Evolutionary conservation across 2,329 filamentous ascomycete genomes (phyloP), one percentile per base, ranked within the genome.

Genomic region (Neoscytalidium dimidiatum): DNA sequence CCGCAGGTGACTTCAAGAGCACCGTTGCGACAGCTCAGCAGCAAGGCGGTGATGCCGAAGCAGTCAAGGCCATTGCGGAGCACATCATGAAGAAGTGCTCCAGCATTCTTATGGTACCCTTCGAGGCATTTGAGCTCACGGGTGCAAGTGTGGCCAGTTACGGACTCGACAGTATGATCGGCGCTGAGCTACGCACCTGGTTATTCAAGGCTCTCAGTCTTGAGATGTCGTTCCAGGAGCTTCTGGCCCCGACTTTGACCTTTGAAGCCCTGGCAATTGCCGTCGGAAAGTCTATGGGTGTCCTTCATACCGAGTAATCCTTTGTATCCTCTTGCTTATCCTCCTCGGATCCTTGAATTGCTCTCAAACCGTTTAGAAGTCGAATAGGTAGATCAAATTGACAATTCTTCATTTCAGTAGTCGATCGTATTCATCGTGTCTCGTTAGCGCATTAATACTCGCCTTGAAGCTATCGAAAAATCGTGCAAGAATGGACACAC

Each of bases 41-140:
- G 41, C n/a, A n/a, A n/a, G 33, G 33, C 33, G 33, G 33, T 14
- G 8, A 17, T 4, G 41, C n/a, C 17, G 83, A 85, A 69, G 82
- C 83, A 5, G 80, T 86, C 33, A 71, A 76, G 0, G 77, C 78
- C 0, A 26, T 71, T 1, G 65, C 62, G 13, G 46, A 66, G 3
- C 66, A 64, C 7, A 66, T 69, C 35, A 67, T 70, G 29, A 61
- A 67, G 21, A 69, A 68, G 56, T 66, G 68, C 23, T 64, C 56
- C 4, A 33, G 13, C 14, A 23, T 65, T 21, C 11, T 65, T 9
- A 4, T 28, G 19, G 23, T 35, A 9, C 43, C 43, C 21, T 28
- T 62, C 21, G 53, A 51, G 6, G 29, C 52, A 58, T 66, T 46
- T 52, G 64, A 19, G 8, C n/a, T 9, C 56, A 58, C 52, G 46